Percentiles rank a stretch among this genome's conserved stretches.
These are phyloP conservation scores for Umbelopsis sp. DNA, from an alignment of 192 early-diverging fungal genomes.

Conservation along the genomic window DNA sequence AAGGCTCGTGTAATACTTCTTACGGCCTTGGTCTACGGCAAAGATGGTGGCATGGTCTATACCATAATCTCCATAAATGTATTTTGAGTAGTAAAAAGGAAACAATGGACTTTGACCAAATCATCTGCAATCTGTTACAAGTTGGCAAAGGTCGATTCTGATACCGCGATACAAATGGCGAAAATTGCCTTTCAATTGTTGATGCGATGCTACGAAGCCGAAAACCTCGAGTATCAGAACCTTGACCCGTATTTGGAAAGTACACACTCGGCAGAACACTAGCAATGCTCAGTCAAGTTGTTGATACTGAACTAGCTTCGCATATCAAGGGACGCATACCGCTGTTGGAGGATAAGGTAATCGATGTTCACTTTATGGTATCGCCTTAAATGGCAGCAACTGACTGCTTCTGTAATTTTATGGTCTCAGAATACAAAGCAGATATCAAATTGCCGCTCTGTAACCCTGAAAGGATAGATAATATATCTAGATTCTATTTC, in stretches of 20 bases:
- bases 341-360: neutral
- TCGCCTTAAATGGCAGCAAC: neutral
- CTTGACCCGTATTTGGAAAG: neutral
- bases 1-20: neutral
- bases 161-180: neutral
- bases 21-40: neutral
- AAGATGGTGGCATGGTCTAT: neutral
- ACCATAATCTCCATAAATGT: neutral
- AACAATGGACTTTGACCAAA: neutral
- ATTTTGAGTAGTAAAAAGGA: neutral
- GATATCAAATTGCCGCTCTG: neutral
- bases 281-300: neutral
- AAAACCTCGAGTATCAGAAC: neutral
- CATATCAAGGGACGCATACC: neutral
- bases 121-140: neutral
- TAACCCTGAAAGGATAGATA: neutral
- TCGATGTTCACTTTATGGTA: neutral
- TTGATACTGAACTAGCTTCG: neutral
- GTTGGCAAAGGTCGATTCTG: neutral
- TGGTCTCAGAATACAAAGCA: neutral
- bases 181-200: neutral
- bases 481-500: conserved; percentile 15
- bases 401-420: neutral
- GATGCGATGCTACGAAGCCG: neutral
- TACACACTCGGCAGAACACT: neutral